phyloP scores from a whole-genome alignment of 108 stramenopile species.

The Stephanodiscus minutulus region DNA sequence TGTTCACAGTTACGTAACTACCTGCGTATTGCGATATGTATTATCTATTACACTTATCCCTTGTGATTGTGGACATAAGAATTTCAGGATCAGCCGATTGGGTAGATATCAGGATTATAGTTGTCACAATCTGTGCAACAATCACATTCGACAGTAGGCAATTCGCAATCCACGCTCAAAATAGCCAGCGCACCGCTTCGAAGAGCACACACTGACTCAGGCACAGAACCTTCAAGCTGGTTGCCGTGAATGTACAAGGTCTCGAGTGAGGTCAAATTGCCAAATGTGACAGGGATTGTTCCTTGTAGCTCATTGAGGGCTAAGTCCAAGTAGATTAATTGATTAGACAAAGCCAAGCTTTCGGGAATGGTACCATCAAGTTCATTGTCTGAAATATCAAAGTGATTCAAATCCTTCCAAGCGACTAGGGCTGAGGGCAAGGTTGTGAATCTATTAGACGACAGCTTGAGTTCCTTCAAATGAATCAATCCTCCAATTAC shows the following conservation, averaged over 20 bases:
- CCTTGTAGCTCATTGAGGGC: slow-evolving; percentile 55
- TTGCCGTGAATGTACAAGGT: slow-evolving; percentile 60
- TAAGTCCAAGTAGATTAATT: slow-evolving; percentile 30
- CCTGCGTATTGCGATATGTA: too few species aligned
- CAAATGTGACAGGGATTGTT: slow-evolving; percentile 49
- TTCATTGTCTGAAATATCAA: slow-evolving; percentile 31
- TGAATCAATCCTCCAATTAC: slow-evolving; percentile 20
- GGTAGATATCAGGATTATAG: slow-evolving; percentile 18
- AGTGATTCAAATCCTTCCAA: slow-evolving; percentile 19
- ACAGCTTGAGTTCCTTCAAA: slow-evolving; percentile 19
- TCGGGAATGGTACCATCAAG: slow-evolving; percentile 27
- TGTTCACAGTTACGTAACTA: too few species aligned
- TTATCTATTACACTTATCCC: too few species aligned
- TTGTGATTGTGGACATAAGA: neutral
- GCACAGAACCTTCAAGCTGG: slow-evolving; percentile 55
- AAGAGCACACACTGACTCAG: slow-evolving; percentile 34
- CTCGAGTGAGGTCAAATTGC: slow-evolving; percentile 34
- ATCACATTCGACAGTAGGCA: slow-evolving; percentile 25
- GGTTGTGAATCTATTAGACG: slow-evolving; percentile 17
- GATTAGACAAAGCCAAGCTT: slow-evolving; percentile 20
- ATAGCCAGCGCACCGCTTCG: slow-evolving; percentile 8
- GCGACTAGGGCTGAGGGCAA: slow-evolving; percentile 14
- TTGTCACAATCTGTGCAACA: slow-evolving; percentile 33
- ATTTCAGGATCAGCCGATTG: slow-evolving; percentile 7
- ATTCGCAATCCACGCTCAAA: slow-evolving; percentile 27